Conservation (phyloP, 805 yeast genomes). For the Starmera quercuum region DNA sequence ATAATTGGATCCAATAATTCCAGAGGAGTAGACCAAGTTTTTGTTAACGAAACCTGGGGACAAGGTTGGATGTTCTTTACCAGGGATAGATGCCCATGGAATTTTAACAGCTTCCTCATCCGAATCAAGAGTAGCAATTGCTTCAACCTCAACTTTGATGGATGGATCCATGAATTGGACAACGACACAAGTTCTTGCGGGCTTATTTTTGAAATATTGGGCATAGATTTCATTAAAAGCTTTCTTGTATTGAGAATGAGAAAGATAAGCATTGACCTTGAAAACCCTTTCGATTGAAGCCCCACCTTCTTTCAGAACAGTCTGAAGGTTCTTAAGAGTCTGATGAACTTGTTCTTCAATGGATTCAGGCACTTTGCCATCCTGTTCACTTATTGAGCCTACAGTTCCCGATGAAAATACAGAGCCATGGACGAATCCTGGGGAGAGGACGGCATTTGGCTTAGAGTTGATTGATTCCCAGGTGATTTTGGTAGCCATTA, state of each 20-base stretch:
- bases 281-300: constrained; percentile 32
- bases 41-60: constrained; percentile 20
- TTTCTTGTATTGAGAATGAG: constrained; percentile 28
- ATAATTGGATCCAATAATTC: constrained; percentile 32
- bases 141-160: not conserved
- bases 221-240: constrained; percentile 34
- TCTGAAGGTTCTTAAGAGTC: constrained; percentile 33
- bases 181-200: constrained; percentile 41
- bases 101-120: constrained; percentile 10
- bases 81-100: constrained; percentile 23
- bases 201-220: constrained; percentile 31
- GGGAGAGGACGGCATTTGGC: constrained; percentile 19
- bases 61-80: not conserved
- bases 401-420: constrained; percentile 37
- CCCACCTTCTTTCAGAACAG: constrained; percentile 31
- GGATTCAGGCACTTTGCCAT: constrained; percentile 29
- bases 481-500: not conserved
- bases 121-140: not conserved
- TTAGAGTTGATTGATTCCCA: not conserved
- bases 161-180: constrained; percentile 17
- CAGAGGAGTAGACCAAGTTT: constrained; percentile 34
- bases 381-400: constrained; percentile 27
- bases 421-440: constrained; percentile 27
- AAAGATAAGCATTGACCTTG: constrained; percentile 37
- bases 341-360: constrained; percentile 31